Base-by-base conservation (phyloP, 1,284 basidiomycete species). In the Sutorius eximius region DNA sequence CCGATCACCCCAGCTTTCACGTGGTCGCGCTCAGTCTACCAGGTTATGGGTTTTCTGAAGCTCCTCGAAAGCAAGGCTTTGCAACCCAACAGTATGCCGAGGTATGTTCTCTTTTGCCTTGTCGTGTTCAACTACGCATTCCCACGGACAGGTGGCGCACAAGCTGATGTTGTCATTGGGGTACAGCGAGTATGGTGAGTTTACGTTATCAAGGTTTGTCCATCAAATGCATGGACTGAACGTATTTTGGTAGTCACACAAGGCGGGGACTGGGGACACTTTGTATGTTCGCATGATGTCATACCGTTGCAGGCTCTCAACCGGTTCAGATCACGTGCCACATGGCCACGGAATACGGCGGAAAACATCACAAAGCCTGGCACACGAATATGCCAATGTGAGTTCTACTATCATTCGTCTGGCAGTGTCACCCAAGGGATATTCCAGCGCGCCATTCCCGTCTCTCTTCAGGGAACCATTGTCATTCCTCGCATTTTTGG, bases 1-100 rank as follows among this genome's bases (percentile, higher is more conserved):
- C 72, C 5, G 73, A 78, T 5, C 71, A 78, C 42, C 82, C 82
- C 1, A 79, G 75, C 51, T 86, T 86, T 61, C 82, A 86, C 59
- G 80, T 85, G 20, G 80, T 85, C 0, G 77, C 78, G 0, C 59
- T 77, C 5, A 79, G 80, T 61, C 59, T 84, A n/a, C 82, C 83
- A 5, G 79, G 79, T 0, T 85, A 66, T 62, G 81, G 82, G 0
- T 82, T 82, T 62, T 83, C 82, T 0, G 75, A 81, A 38, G 78
- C 64, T 7, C 64, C 70, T 8, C 68, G 57, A n/a, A 72, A 72
- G 50, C 68, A 66, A 34, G 77, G 76, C 1, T 78, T 78, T 51
- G 45, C 50, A 16, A 27, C 50, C 0, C 46, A 47, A 33, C 74
- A 76, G 49, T 78, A 72, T 51, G 78, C 77, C 7, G 76, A 79